Evolutionary conservation across 345 rosid species (phyloP), one percentile per base, ranked within the genome.

Genomic region (Carallia pectinifolia): DNA sequence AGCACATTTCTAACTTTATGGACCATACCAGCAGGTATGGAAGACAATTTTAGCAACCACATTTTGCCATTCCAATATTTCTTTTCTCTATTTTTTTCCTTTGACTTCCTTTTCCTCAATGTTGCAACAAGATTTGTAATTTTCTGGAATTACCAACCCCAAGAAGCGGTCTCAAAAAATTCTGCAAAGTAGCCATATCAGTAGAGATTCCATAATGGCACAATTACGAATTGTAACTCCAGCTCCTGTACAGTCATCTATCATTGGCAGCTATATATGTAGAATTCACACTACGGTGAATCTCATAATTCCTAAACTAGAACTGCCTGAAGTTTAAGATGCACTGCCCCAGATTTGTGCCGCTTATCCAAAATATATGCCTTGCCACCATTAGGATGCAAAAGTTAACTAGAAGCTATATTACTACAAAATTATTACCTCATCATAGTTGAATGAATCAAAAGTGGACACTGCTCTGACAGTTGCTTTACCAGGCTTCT

Each of bases 401-500:
- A 56, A 56, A 56, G 31, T 27, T 19, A 23, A 56, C 29, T n/a
- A 3, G 34, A 19, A 30, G 31, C 8, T 56, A 13, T 55, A 55
- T 23, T 23, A 55, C 53, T 47, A 52, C 15, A 64, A 27, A 61
- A 71, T 40, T 58, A 54, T 68, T 83, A 94, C 98, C 97, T 94
- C 96, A 64, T 91, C 98, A 52, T 83, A 88, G 79, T 94, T 94
- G 74, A 83, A 85, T 29, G 89, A 72, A 83, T 94, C 96, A 66
- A 88, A 88, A 78, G 76, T 68, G 13, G 96, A 94, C 71, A 85
- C 83, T 72, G 85, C 98, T 86, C 80, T 91, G 66, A 94, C 76
- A 68, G 83, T 84, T 64, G 93, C 88, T 83, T 82, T 84, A 64
- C 97, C 98, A 64, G 92, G 98, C 85, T 85, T 89, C 83, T 83